Percentiles rank a stretch among this genome's conserved stretches.
These are phyloP conservation scores for Chlorella sp. DNA, from an alignment of 139 green algal species.

Conservation along the genomic window DNA sequence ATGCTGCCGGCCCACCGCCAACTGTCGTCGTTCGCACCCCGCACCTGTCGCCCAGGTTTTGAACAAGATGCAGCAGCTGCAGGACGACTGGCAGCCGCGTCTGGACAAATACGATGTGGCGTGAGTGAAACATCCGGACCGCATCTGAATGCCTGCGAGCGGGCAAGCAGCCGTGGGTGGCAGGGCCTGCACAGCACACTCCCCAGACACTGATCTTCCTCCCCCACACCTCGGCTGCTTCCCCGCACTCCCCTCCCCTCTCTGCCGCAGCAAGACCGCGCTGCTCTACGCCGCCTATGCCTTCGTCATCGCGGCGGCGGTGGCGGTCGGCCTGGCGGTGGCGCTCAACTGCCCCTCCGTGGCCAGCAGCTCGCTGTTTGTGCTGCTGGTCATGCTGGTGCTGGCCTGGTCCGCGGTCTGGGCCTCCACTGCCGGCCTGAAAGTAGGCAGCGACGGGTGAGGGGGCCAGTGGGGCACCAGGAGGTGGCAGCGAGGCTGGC, in stretches of 20 bases:
- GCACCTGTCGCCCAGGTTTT: neutral
- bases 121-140: too few species aligned
- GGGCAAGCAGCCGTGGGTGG: too few species aligned
- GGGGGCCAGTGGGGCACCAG: neutral
- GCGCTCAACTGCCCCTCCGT: neutral
- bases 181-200: too few species aligned
- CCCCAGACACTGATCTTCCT: too few species aligned
- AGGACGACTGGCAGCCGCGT: conserved; percentile 16
- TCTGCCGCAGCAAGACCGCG: neutral
- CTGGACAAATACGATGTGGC: neutral
- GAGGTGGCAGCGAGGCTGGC: neutral
- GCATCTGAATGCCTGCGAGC: too few species aligned
- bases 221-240: too few species aligned
- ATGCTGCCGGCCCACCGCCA: too few species aligned
- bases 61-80: neutral
- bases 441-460: conserved; percentile 23
- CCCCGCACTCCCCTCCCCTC: neutral
- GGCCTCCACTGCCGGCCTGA: neutral
- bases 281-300: neutral
- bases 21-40: too few species aligned
- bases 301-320: neutral
- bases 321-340: neutral
- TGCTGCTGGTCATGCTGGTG: conserved; percentile 10
- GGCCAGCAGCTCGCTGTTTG: neutral
- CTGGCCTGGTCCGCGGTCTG: conserved; percentile 13